phyloP scores from a whole-genome alignment of 441 rosid genomes.

The Erodium texanum region DNA sequence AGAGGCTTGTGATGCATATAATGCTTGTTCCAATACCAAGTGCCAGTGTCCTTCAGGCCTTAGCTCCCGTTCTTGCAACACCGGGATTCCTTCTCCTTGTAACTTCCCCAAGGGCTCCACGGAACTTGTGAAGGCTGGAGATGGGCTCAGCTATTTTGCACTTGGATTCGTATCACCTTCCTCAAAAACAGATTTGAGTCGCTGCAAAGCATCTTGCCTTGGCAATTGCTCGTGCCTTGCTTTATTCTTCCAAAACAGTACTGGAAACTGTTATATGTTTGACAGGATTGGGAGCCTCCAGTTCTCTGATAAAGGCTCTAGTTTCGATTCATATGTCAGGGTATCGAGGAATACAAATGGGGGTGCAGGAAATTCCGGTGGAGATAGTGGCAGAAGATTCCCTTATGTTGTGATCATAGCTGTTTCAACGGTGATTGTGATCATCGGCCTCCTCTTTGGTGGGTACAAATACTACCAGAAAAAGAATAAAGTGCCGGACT shows the following conservation, averaged over 20 bases:
- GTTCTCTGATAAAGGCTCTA: slow-evolving; percentile 27
- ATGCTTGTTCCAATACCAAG: slow-evolving; percentile 38
- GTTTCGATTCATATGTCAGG: slow-evolving; percentile 47
- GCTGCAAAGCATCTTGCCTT: slow-evolving; percentile 60
- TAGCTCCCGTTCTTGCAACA: slow-evolving; percentile 31
- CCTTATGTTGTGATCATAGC: slow-evolving; percentile 44
- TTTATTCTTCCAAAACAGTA: slow-evolving; percentile 57
- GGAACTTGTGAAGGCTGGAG: slow-evolving; percentile 47
- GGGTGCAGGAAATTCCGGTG: slow-evolving; percentile 18
- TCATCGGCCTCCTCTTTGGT: slow-evolving; percentile 38
- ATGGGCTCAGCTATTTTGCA: slow-evolving; percentile 52
- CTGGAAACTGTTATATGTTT: slow-evolving; percentile 70
- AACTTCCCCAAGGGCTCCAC: slow-evolving; percentile 24
- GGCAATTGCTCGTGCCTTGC: slow-evolving; percentile 70
- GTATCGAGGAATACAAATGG: slow-evolving; percentile 27
- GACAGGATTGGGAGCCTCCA: slow-evolving; percentile 62
- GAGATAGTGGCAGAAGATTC: slow-evolving; percentile 30
- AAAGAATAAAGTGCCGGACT: slow-evolving; percentile 29
- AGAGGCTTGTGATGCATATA: slow-evolving; percentile 54
- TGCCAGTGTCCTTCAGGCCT: slow-evolving; percentile 67
- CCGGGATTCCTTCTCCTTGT: slow-evolving; percentile 56
- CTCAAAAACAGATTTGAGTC: slow-evolving; percentile 43
- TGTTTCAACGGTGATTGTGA: slow-evolving; percentile 37
- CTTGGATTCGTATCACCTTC: slow-evolving; percentile 48
- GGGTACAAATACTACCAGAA: slow-evolving; percentile 39